A percentile compares a stretch with the other conserved stretches of the same genome.
Evolutionary conservation across 1,284 basidiomycete genomes (phyloP).

Genomic region (Apiotrichum siamense): DNA sequence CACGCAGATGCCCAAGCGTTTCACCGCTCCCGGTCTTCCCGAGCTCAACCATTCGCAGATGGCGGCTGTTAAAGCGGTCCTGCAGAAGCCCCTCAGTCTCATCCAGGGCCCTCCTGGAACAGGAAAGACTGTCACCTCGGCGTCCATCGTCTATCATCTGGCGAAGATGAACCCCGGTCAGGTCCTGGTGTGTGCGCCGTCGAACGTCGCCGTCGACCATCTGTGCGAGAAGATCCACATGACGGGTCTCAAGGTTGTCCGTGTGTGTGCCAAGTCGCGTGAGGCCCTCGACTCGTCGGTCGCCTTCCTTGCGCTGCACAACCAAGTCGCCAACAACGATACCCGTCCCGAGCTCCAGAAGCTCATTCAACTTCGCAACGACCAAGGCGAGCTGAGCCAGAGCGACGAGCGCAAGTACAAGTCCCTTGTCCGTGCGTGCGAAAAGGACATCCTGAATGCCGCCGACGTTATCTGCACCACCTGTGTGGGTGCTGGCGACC

Average conservation of each 20-base stretch:
- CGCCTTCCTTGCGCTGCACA: constrained; percentile 88
- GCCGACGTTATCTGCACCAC: constrained; percentile 99
- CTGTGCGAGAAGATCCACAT: constrained; percentile 97
- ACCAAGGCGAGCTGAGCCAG: constrained; percentile 92
- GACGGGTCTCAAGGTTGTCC: constrained; percentile 95
- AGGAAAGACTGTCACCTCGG: constrained; percentile 99
- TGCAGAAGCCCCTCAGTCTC: constrained; percentile 96
- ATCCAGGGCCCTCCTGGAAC: constrained; percentile 99
- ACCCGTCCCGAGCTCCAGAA: constrained; percentile 94
- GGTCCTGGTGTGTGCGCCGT: constrained; percentile 96
- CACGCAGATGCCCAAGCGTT: constrained; percentile 61
- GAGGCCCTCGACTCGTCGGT: constrained; percentile 94
- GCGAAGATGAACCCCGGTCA: constrained; percentile 99
- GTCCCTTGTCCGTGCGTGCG: constrained; percentile 85
- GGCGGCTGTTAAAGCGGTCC: constrained; percentile 96
- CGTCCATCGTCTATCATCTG: constrained; percentile 96
- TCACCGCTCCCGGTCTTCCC: constrained; percentile 93
- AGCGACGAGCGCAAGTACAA: constrained; percentile 98
- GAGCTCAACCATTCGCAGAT: constrained; percentile 99
- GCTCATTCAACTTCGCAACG: constrained; percentile 93
- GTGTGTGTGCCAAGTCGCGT: constrained; percentile 93
- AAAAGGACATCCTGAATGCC: constrained; percentile 90
- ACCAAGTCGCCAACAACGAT: constrained; percentile 94
- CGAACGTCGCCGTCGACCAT: constrained; percentile 99
- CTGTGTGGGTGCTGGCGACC: constrained; percentile 96